Evolutionary conservation across 495 filamentous ascomycete genomes (phyloP).

Genomic region (Coniosporium apollinis): DNA sequence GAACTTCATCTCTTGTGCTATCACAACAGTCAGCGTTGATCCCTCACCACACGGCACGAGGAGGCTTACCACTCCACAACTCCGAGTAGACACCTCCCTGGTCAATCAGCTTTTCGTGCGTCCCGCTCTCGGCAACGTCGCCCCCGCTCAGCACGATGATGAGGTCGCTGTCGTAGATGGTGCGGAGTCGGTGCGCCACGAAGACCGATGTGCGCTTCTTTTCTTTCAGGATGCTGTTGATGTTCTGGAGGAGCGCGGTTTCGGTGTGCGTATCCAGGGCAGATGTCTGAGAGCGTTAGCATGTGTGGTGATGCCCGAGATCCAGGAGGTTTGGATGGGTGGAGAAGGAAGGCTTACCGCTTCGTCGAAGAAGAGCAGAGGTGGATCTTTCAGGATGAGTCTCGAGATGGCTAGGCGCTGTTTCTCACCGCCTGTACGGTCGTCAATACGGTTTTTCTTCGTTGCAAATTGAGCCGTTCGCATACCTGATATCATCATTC

Average conservation of each 20-base stretch:
- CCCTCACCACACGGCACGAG: background rate
- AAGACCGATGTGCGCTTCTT: conserved; percentile 85
- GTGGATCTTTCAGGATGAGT: conserved; percentile 79
- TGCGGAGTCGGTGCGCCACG: conserved; percentile 79
- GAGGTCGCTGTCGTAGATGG: conserved; percentile 78
- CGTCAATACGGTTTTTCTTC: conserved; percentile 19
- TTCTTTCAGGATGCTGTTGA: conserved; percentile 82
- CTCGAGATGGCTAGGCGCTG: conserved; percentile 80
- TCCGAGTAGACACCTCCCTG: conserved; percentile 68
- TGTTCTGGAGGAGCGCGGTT: conserved; percentile 77
- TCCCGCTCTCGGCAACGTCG: conserved; percentile 67
- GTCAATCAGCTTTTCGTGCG: conserved; percentile 70
- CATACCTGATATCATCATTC: conserved; percentile 93
- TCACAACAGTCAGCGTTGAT: background rate
- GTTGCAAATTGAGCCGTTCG: too few relatives aligned
- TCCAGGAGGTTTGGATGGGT: background rate
- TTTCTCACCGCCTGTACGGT: too few relatives aligned
- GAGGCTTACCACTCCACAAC: conserved; percentile 66
- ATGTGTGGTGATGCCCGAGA: background rate
- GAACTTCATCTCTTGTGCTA: conserved; percentile 14
- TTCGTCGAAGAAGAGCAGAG: conserved; percentile 91
- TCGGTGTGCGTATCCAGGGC: conserved; percentile 94
- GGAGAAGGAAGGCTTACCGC: conserved; percentile 41
- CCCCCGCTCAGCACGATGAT: conserved; percentile 87
- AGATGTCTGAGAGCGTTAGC: conserved; percentile 41